Evolutionary conservation across 768 basidiomycete species (phyloP).

Genomic region (Tulasnella sp.): DNA sequence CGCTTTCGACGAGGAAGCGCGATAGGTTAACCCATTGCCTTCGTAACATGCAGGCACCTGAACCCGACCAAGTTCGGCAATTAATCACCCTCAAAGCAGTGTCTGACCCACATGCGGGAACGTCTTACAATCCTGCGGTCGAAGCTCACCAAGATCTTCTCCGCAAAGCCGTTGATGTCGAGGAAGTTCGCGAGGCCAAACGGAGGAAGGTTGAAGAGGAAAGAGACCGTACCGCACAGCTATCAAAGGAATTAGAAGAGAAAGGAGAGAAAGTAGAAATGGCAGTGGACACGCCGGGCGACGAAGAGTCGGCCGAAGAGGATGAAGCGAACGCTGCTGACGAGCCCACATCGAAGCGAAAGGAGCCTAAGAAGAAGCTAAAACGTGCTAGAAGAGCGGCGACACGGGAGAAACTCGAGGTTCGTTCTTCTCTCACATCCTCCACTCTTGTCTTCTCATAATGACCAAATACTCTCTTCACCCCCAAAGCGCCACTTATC

Average conservation of each 20-base stretch:
- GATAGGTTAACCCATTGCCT: not conserved
- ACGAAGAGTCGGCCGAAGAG: constrained; percentile 32
- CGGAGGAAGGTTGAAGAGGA: constrained; percentile 53
- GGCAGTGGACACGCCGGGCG: constrained; percentile 51
- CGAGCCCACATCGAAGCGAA: constrained; percentile 22
- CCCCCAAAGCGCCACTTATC: not conserved
- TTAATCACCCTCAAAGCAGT: constrained; percentile 64
- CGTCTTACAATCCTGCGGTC: constrained; percentile 84
- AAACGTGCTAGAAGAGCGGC: constrained; percentile 40
- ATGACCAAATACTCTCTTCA: not conserved
- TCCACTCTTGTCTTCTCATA: not conserved
- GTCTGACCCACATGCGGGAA: constrained; percentile 68
- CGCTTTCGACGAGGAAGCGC: not conserved
- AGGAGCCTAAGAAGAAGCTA: constrained; percentile 52
- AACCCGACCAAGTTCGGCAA: constrained; percentile 46
- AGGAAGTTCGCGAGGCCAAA: constrained; percentile 55
- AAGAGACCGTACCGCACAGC: constrained; percentile 48
- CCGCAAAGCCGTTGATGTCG: constrained; percentile 60
- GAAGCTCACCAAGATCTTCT: constrained; percentile 70
- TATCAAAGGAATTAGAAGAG: constrained; percentile 36
- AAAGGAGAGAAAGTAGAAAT: constrained; percentile 55
- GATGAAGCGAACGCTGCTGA: constrained; percentile 35
- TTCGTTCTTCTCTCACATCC: not conserved
- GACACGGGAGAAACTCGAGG: not conserved
- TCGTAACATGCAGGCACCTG: constrained; percentile 47